Conservation (phyloP, 208 protist species). For the Tritrichomonas foetus region DNA sequence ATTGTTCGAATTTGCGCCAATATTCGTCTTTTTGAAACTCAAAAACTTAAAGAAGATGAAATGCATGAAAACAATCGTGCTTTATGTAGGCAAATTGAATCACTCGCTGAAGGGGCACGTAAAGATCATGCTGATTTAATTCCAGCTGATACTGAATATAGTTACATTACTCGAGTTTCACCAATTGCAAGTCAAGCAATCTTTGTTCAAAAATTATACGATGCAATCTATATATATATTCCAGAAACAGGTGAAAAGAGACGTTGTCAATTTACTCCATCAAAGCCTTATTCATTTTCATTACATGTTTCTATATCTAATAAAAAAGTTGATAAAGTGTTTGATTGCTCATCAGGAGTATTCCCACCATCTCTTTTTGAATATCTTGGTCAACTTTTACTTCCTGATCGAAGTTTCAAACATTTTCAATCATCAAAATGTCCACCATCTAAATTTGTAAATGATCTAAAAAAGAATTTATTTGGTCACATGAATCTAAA, state of each 20-base stretch:
- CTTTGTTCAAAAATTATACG: too few species aligned
- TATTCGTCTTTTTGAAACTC: neutral
- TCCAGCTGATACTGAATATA: neutral
- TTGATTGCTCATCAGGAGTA: neutral
- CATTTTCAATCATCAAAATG: neutral
- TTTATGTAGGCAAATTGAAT: neutral
- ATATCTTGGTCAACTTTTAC: neutral
- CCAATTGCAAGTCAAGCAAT: too few species aligned
- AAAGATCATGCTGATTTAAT: neutral
- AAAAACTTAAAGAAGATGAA: slow-evolving; percentile 2
- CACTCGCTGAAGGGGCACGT: neutral
- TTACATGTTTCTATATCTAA: too few species aligned
- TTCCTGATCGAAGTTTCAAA: neutral
- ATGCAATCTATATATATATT: too few species aligned
- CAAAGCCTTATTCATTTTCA: too few species aligned
- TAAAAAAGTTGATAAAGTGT: neutral
- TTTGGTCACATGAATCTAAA: too few species aligned
- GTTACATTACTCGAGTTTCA: too few species aligned
- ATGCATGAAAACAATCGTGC: neutral
- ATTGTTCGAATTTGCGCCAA: neutral
- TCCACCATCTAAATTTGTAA: too few species aligned
- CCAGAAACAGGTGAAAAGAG: too few species aligned
- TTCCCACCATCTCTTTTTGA: neutral
- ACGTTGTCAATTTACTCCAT: too few species aligned
- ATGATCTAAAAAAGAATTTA: too few species aligned